Evolutionary conservation across 1,284 basidiomycete species (phyloP), one percentile per base, ranked within the genome.

Genomic region (Malassezia equina): DNA sequence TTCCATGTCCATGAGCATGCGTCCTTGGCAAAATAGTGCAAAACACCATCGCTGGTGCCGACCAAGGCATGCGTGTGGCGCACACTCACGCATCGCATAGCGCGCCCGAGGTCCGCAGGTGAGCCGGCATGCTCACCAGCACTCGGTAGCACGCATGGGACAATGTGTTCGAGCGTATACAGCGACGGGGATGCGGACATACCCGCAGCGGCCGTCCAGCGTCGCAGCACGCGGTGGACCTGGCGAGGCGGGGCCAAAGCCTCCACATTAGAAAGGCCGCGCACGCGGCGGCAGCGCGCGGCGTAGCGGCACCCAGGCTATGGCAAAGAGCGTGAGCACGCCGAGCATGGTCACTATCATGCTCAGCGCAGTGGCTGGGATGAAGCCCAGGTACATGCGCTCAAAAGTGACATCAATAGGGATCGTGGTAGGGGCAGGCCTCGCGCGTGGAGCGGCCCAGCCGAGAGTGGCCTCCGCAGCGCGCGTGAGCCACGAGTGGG

Each of bases 261-360:
- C 49, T 51, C 49, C 49, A 51, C 49, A n/a, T 15, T 44, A 39
- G 36, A n/a, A n/a, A n/a, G n/a, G n/a, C n/a, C n/a, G n/a, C n/a
- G n/a, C n/a, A n/a, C n/a, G n/a, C n/a, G 11, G 15, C 32, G 5
- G 31, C 6, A 23, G 27, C 28, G 27, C 17, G 43, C 43, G 43
- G 24, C 17, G 32, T 34, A 48, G 4, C n/a, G 31, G 47, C 5
- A 19, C 8, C 11, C 42, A 28, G 12, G 9, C 39, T 28, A 41
- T 17, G 13, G 29, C 13, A 3, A 41, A 11, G 39, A 43, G 13
- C 6, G 17, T 7, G n/a, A 51, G 23, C 25, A 52, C 42, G 13
- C 17, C 42, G 12, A 31, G 23, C 12, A 32, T 13, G 21, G 23
- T 24, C 6, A 21, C 6, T 4, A 34, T 13, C 36, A 57, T 41